Base-by-base conservation (phyloP, 371 early-diverging fungal species). In the Fennellomyces sp. region DNA sequence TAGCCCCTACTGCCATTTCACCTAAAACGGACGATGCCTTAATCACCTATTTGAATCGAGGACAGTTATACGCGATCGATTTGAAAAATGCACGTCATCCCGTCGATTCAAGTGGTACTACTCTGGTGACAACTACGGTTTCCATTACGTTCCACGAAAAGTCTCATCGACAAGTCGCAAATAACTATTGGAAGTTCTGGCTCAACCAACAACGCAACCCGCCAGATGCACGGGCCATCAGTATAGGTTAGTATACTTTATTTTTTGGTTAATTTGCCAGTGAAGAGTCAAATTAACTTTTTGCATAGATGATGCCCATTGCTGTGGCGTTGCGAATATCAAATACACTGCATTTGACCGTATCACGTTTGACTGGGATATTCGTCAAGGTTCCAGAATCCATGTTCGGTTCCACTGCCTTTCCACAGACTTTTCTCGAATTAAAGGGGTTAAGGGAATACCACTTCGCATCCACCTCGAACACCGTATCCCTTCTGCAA, bases 371-470 rank as follows among this genome's bases (percentile, higher is more conserved):
- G 85, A 86, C 47, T 91, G 91, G 91, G 83, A 90, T 55, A 86
- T 88, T 2, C 66, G 79, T 23, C 75, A 82, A 27, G 88, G 90
- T 13, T 89, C 90, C 36, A 90, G 87, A 53, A 69, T 91, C 25
- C 80, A 81, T 68, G 59, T 92, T n/a, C 84, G 84, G 35, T 91
- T 93, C 66, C 87, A 90, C 65, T 91, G 91, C 58, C 68, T 93
- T 3, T 92, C 92, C 0, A 93, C 93, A 2, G 93, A 93, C 56
- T 93, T 93, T 62, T 88, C 91, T 17, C 72, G 90, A 13, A 89
- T 91, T 69, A 92, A 93, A 65, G 93, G 93, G 10, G 91, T 93
- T 61, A 93, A 92, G 65, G 93, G 93, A 0, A 91, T 92, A 33
- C 90, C 91, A 12, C 73, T 93, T 56, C 81, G 92, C 5, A 69